These are phyloP conservation scores for Purshia tridentata DNA, from an alignment of 306 rosid species.

Conservation along the genomic window DNA sequence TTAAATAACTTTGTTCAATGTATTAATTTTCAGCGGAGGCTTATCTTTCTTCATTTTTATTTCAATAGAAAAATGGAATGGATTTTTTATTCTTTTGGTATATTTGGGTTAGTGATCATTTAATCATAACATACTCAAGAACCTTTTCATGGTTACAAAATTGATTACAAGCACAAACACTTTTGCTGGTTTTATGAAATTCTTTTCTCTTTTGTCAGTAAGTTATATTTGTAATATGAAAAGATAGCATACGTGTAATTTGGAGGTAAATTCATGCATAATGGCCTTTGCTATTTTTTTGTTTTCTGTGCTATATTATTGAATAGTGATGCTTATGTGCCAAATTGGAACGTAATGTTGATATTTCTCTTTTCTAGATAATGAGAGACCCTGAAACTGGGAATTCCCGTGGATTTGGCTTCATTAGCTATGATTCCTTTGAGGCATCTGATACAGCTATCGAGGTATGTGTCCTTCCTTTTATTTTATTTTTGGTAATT, in stretches of 20 bases:
- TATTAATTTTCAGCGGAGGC: background rate
- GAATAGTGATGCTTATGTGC: background rate
- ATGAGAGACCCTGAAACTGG: slow-evolving; percentile 99
- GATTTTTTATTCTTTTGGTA: background rate
- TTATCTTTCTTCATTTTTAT: background rate
- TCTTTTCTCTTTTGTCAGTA: background rate
- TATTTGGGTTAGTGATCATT: too few relatives aligned
- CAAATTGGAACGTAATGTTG: slow-evolving; percentile 24
- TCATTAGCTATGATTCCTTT: slow-evolving; percentile 94
- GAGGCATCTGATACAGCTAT: slow-evolving; percentile 99
- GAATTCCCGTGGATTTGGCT: slow-evolving; percentile 97
- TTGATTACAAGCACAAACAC: background rate
- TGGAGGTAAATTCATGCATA: background rate
- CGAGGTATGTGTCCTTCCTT: slow-evolving; percentile 54
- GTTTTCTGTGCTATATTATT: background rate
- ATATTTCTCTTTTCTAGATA: slow-evolving; percentile 53
- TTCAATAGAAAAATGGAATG: background rate
- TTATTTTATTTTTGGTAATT: background rate
- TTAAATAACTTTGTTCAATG: background rate
- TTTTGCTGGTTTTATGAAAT: background rate
- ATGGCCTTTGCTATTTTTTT: background rate
- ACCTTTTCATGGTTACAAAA: background rate
- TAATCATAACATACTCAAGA: too few relatives aligned
- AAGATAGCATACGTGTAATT: background rate
- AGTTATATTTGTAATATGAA: background rate